Evolutionary conservation across 1,139 yeast species (phyloP).

Genomic region (Protomyces arabidopsidicola): DNA sequence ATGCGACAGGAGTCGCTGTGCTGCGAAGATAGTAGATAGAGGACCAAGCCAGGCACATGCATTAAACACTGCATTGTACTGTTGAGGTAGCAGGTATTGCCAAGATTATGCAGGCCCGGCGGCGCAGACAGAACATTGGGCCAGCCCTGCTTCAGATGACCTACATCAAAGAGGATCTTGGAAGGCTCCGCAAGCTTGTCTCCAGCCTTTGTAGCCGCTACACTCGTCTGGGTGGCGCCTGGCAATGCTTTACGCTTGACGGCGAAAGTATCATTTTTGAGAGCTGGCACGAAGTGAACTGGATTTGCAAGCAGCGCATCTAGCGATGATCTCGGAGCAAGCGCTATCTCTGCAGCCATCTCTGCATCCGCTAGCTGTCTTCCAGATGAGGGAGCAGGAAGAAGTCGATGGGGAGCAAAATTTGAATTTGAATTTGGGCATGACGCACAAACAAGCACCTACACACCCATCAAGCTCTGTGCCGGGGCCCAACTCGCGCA

Average conservation of each 20-base stretch:
- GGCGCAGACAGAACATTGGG: conserved; percentile 47
- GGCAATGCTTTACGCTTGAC: background rate
- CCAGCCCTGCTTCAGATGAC: conserved; percentile 56
- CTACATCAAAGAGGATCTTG: conserved; percentile 30
- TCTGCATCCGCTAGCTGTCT: background rate
- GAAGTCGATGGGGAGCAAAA: too few relatives aligned
- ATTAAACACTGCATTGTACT: conserved; percentile 86
- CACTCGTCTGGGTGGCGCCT: background rate
- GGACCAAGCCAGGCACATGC: conserved; percentile 87
- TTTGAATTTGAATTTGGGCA: too few relatives aligned
- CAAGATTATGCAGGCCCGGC: conserved; percentile 78
- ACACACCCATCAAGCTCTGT: too few relatives aligned
- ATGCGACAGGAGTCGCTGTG: conserved; percentile 29
- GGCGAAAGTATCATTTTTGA: background rate
- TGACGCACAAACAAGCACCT: too few relatives aligned
- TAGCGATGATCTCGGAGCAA: background rate
- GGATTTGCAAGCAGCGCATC: background rate
- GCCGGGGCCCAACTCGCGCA: too few relatives aligned
- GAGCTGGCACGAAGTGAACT: background rate
- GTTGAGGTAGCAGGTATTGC: conserved; percentile 95
- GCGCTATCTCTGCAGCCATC: background rate
- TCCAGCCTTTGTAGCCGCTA: background rate
- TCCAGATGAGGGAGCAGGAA: too few relatives aligned
- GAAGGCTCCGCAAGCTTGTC: conserved; percentile 6
- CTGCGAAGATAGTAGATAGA: conserved; percentile 65